Base-by-base conservation (phyloP, 2,329 filamentous ascomycete species). In the Aspergillus novofumigatus region DNA sequence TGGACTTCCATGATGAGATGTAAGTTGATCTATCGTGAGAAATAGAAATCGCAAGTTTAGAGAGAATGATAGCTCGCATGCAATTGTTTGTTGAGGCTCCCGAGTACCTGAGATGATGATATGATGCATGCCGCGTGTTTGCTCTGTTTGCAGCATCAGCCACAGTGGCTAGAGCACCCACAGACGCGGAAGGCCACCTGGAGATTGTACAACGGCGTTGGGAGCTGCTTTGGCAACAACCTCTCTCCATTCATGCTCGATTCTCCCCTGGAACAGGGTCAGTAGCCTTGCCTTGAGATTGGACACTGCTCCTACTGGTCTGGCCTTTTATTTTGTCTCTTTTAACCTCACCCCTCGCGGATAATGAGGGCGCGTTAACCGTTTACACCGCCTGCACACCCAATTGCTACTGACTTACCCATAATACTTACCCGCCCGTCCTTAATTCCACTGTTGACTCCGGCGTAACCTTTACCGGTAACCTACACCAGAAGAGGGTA, bases 1-100 rank as follows among this genome's bases (percentile, higher is more conserved):
- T 92, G 92, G 59, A 99, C 94, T 68, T 87, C 83, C 61, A 87
- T 72, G 68, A 72, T 68, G 59, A 45, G 10, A 9, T 59, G 32
- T 32, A 38, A 49, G 70, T 67, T 11, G 67, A 73, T 74, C 20
- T 17, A 52, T 44, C n/a, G 20, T 8, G 26, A 49, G 50, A 29
- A 54, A 49, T 35, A 52, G 32, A 44, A 42, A 55, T 38, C 25
- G 50, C 9, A 32, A 41, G 53, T 38, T 38, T 45, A 50, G 20
- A 49, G 44, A 38, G 35, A 49, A 49, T 49, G 54, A 51, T 51
- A 54, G 44, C 49, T 52, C 51, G 28, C 49, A 59, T 58, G 57
- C 55, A 53, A 51, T 58, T 52, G 49, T 55, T 55, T 47, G 21
- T 14, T 21, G 11, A 47, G 21, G 20, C 32, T 35, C 4, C 20